phyloP scores from a whole-genome alignment of 1,284 basidiomycete species.

The Flammula alnicola region DNA sequence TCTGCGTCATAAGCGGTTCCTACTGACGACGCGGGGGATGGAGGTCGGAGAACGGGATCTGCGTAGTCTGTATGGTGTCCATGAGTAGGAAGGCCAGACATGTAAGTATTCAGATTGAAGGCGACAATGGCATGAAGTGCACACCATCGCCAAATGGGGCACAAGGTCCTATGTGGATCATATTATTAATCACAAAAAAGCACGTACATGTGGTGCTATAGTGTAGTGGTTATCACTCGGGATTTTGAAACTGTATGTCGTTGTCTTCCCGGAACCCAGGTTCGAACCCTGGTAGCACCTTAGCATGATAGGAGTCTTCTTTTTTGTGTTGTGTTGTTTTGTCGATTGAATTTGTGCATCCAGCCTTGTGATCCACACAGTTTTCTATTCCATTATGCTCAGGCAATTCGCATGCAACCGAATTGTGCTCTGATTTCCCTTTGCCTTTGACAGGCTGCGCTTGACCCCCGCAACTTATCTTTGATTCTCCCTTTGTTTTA shows the following conservation, averaged over 20 bases:
- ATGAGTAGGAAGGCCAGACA: conserved; percentile 2
- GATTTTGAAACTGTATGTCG: conserved; percentile 11
- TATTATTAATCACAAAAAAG: background rate
- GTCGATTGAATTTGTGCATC: background rate
- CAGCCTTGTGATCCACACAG: background rate
- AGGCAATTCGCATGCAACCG: too few relatives aligned
- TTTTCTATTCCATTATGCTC: too few relatives aligned
- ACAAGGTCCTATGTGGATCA: background rate
- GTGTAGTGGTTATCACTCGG: conserved; percentile 22
- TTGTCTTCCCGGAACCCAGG: conserved; percentile 18
- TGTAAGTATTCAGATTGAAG: background rate
- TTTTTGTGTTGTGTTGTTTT: background rate
- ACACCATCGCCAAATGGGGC: background rate
- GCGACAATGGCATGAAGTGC: conserved; percentile 1
- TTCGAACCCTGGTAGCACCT: conserved; percentile 19
- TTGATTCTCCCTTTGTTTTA: too few relatives aligned
- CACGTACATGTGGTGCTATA: conserved; percentile 7
- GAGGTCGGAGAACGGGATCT: conserved; percentile 64
- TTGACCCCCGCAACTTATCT: too few relatives aligned
- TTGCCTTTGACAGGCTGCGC: too few relatives aligned
- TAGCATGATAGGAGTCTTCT: background rate
- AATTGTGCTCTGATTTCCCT: too few relatives aligned
- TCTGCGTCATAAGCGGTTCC: conserved; percentile 68
- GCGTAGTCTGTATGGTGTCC: conserved; percentile 51
- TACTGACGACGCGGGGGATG: conserved; percentile 74